Evolutionary conservation across 2,329 filamentous ascomycete species (phyloP).

Genomic region (Pyrenophora tritici-repentis): DNA sequence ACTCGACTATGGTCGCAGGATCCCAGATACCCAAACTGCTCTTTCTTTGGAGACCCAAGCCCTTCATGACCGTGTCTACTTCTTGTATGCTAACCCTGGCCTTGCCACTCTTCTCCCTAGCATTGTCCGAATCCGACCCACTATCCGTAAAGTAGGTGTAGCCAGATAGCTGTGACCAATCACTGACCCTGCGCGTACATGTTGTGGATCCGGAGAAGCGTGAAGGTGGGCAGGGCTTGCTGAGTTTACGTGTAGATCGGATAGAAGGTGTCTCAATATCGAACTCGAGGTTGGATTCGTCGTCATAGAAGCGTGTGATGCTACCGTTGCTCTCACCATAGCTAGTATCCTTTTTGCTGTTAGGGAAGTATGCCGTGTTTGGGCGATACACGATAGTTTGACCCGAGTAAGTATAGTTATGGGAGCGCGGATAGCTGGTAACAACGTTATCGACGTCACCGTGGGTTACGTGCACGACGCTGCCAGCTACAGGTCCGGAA

Average conservation of each 20-base stretch:
- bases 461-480: conserved; percentile 9
- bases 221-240: conserved; percentile 15
- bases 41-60: not conserved
- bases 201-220: conserved; percentile 11
- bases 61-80: conserved; percentile 3
- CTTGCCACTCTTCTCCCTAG: not conserved
- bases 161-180: conserved; percentile 27
- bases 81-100: not conserved
- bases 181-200: conserved; percentile 19
- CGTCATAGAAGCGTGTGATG: conserved; percentile 29
- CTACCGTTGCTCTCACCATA: not conserved
- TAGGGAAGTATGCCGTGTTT: conserved; percentile 13
- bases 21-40: not conserved
- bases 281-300: conserved; percentile 32
- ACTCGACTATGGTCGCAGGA: not conserved
- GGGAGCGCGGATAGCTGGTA: not conserved
- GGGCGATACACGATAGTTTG: conserved; percentile 22
- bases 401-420: conserved; percentile 14
- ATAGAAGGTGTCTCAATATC: conserved; percentile 27
- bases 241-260: conserved; percentile 14
- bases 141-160: conserved; percentile 22
- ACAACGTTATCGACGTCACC: conserved; percentile 7
- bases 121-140: not conserved
- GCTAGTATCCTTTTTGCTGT: not conserved
- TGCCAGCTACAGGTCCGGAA: conserved; percentile 15